These are phyloP conservation scores for sorghum (Sorghum bicolor) DNA, from an alignment of 176 grass and related monocot species.

Conservation along the genomic window DNA sequence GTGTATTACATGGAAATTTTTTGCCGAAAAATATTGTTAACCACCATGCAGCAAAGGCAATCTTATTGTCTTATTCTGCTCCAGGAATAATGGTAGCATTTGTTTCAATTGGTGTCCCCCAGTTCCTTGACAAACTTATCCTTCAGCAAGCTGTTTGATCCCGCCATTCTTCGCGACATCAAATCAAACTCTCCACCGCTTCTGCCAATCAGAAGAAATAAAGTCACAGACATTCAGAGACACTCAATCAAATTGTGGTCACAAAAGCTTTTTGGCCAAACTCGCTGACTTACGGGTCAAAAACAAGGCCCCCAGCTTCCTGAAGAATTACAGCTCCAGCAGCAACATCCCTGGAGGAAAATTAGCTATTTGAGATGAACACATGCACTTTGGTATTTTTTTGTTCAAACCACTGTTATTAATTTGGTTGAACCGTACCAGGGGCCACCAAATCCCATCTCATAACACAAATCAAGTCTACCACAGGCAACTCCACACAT, in stretches of 20 bases:
- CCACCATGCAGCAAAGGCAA: neutral
- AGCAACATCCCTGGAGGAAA: slow-evolving; percentile 75
- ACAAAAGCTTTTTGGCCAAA: neutral
- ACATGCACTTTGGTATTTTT: neutral
- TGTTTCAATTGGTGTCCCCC: slow-evolving; percentile 30
- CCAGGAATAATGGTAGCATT: neutral
- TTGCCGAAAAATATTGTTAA: neutral
- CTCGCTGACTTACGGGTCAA: slow-evolving; percentile 70
- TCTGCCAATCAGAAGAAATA: slow-evolving; percentile 36
- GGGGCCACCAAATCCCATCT: slow-evolving; percentile 93
- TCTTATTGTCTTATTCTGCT: slow-evolving; percentile 21
- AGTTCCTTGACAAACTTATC: slow-evolving; percentile 63
- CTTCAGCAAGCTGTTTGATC: slow-evolving; percentile 76
- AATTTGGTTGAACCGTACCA: slow-evolving; percentile 49
- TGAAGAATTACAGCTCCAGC: slow-evolving; percentile 88
- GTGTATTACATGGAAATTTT: neutral
- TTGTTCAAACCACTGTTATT: neutral
- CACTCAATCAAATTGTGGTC: neutral
- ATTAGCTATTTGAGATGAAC: neutral
- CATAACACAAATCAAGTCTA: slow-evolving; percentile 95
- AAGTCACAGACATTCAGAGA: neutral
- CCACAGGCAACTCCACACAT: slow-evolving; percentile 93
- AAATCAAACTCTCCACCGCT: slow-evolving; percentile 71
- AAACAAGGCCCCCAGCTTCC: slow-evolving; percentile 89
- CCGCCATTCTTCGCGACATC: slow-evolving; percentile 69